Percentiles rank a stretch among this genome's conserved stretches.
Conservation (phyloP, 2,329 filamentous ascomycete genomes). For the Fusarium sp. region DNA sequence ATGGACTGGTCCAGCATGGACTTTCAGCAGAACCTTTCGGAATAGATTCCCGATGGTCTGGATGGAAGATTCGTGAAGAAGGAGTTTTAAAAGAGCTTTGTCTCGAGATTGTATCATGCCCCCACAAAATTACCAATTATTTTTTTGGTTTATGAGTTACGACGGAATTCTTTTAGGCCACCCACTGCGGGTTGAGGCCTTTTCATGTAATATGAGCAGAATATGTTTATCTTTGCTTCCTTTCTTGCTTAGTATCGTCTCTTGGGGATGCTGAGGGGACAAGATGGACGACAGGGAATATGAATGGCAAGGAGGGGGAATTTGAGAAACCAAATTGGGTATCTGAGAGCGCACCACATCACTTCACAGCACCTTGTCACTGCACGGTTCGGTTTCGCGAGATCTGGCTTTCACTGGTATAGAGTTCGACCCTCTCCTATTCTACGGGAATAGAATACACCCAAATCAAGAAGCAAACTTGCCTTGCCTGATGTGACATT, state of each 20-base stretch:
- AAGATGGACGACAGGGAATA: slow-evolving; percentile 14
- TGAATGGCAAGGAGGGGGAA: slow-evolving; percentile 19
- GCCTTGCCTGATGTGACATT: neutral
- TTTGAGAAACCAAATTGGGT: slow-evolving; percentile 43
- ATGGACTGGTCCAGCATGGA: slow-evolving; percentile 61
- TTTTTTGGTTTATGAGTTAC: slow-evolving; percentile 45
- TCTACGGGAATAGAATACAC: slow-evolving; percentile 45
- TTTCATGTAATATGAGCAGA: slow-evolving; percentile 47
- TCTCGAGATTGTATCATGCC: slow-evolving; percentile 44
- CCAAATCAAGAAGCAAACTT: slow-evolving; percentile 19
- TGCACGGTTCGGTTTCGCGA: slow-evolving; percentile 37
- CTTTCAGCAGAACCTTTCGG: slow-evolving; percentile 51
- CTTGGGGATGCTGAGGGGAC: slow-evolving; percentile 18
- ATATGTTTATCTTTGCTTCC: slow-evolving; percentile 30
- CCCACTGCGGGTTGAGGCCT: slow-evolving; percentile 33
- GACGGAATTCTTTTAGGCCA: slow-evolving; percentile 41
- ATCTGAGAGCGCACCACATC: slow-evolving; percentile 29
- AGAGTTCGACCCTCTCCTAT: slow-evolving; percentile 47
- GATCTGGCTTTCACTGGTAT: slow-evolving; percentile 44
- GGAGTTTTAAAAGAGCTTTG: slow-evolving; percentile 25
- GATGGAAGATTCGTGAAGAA: neutral
- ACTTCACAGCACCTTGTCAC: slow-evolving; percentile 21
- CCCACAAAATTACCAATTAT: slow-evolving; percentile 36
- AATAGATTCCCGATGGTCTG: slow-evolving; percentile 44
- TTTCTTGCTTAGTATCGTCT: slow-evolving; percentile 32